Evolutionary conservation across 2,329 filamentous ascomycete genomes (phyloP).

Genomic region (Boeremia exigua): DNA sequence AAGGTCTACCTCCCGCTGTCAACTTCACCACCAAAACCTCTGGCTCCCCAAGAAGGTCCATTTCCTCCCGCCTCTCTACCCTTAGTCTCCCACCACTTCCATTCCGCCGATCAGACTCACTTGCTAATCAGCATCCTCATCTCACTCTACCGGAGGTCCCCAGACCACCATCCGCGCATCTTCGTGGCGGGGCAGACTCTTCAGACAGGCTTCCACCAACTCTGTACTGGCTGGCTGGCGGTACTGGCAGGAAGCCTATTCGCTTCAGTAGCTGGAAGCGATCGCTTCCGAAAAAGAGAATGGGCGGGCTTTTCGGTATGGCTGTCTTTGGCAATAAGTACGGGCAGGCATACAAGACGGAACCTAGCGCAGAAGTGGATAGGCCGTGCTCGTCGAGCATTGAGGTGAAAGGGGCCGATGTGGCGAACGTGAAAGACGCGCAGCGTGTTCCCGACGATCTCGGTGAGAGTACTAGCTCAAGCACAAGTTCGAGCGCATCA

Average conservation of each 20-base stretch:
- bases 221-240: constrained; percentile 37
- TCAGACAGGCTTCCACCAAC: constrained; percentile 21
- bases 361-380: not conserved
- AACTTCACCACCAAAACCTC: not conserved
- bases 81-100: not conserved
- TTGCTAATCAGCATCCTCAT: not conserved
- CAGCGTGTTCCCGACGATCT: not conserved
- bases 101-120: not conserved
- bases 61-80: not conserved
- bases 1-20: not conserved
- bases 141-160: not conserved
- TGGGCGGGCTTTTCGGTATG: constrained; percentile 34
- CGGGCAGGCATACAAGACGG: not conserved
- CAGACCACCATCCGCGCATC: constrained; percentile 1
- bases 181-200: constrained; percentile 28
- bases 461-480: not conserved
- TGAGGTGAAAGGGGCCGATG: not conserved
- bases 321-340: constrained; percentile 25
- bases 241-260: constrained; percentile 15
- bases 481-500: not conserved
- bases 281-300: constrained; percentile 28
- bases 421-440: not conserved
- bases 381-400: not conserved
- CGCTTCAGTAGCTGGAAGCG: constrained; percentile 29
- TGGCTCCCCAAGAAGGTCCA: not conserved